Evolutionary conservation across 305 asterid genomes (phyloP).

Genomic region (Nicotiana rustica): DNA sequence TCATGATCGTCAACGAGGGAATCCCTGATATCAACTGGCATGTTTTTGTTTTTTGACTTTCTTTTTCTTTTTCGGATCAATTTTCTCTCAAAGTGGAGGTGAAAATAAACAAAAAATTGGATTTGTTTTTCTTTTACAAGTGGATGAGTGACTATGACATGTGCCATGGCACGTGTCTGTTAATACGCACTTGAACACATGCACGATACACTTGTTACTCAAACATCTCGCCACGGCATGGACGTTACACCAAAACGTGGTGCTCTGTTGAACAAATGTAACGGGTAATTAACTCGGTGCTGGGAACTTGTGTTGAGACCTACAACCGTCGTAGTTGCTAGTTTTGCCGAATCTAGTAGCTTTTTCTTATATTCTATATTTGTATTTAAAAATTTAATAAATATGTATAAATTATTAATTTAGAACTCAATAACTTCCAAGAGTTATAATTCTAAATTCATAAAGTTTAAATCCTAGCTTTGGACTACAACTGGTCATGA

Average conservation of each 20-base stretch:
- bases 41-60: not conserved
- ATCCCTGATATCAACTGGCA: constrained; percentile 20
- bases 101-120: not conserved
- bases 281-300: not conserved
- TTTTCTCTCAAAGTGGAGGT: not conserved
- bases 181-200: not conserved
- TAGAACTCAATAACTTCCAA: no score
- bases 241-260: not conserved
- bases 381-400: no score
- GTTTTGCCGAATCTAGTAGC: no score
- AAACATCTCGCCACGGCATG: not conserved
- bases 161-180: not conserved
- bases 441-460: no score
- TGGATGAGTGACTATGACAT: not conserved
- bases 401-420: no score
- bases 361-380: no score
- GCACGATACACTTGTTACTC: not conserved
- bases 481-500: no score
- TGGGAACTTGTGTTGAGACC: not conserved
- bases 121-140: not conserved
- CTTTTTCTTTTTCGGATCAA: not conserved
- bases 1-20: constrained; percentile 52
- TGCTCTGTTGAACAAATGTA: not conserved
- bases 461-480: no score
- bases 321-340: no score